Conservation (phyloP, 2,329 filamentous ascomycete species). For the Huntiella moniliformis region DNA sequence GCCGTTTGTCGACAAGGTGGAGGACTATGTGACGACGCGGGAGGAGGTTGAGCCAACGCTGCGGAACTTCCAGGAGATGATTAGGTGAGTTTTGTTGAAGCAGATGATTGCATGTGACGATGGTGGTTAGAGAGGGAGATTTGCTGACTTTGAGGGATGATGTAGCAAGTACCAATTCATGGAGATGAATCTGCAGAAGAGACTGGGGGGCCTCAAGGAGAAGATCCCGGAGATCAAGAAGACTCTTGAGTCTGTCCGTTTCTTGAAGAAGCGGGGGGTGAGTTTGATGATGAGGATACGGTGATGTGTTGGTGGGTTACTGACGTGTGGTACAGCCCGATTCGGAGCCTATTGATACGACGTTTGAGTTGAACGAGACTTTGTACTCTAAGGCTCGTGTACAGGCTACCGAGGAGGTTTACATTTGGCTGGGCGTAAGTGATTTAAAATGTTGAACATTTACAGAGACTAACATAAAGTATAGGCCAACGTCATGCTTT, state of each 20-base stretch:
- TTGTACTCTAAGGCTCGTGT: conserved; percentile 77
- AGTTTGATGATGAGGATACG: conserved; percentile 8
- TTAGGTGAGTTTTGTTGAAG: conserved; percentile 43
- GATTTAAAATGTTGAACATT: conserved; percentile 15
- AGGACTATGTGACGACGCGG: conserved; percentile 66
- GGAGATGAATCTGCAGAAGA: conserved; percentile 80
- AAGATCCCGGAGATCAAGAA: conserved; percentile 97
- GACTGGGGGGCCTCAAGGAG: conserved; percentile 64
- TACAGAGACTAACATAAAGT: neutral
- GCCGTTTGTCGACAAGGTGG: conserved; percentile 73
- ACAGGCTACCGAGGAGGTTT: conserved; percentile 72
- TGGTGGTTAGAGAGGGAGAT: neutral
- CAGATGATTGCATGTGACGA: neutral
- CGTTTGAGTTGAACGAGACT: conserved; percentile 92
- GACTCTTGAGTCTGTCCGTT: conserved; percentile 78
- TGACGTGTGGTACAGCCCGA: conserved; percentile 21
- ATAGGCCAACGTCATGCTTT: conserved; percentile 93
- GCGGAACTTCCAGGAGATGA: conserved; percentile 82
- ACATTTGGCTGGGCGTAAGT: conserved; percentile 78
- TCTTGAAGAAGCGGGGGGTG: conserved; percentile 61
- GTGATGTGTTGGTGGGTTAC: neutral
- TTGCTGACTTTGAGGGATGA: neutral
- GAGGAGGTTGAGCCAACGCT: conserved; percentile 65
- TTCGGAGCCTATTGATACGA: conserved; percentile 63
- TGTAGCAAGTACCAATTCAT: conserved; percentile 97